Base-by-base conservation (phyloP, 495 filamentous ascomycete genomes). In the Trichoderma virens region DNA sequence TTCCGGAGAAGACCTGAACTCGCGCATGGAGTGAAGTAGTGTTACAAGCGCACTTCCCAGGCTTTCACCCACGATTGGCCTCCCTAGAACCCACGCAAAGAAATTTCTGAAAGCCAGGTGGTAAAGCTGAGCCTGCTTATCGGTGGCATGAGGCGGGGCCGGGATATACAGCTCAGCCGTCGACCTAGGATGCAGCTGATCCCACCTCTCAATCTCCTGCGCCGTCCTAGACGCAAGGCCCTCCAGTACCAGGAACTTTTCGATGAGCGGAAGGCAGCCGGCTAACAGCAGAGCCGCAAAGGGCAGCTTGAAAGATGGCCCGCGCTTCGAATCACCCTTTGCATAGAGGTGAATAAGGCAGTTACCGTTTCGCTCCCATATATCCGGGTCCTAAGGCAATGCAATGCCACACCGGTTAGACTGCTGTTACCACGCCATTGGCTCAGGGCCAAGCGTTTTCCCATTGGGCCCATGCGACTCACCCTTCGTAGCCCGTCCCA, bases 61-160 rank as follows among this genome's bases (percentile, higher is more conserved):
- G 63, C 78, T 75, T 28, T 75, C 73, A 2, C 87, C 87, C 14
- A 89, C 86, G 43, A 90, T 65, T 0, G 87, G 81, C 63, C 79
- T 82, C 11, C 78, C 73, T 66, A 84, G 82, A 13, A 88, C 71
- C 76, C 81, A 89, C 41, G 87, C 87, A 62, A 90, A 85, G 67
- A 89, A 82, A 65, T 90, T 90, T n/a, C 87, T 80, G 0, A 82
- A 88, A 2, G 84, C 82, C 16, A 87, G 62, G 65, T 90, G 85
- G 65, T 85, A 86, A 16, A 73, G 67, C 63, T 84, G 82, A 5
- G 79, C 74, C 41, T 82, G 78, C 18, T 80, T 75, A 66, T 82
- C 75, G 35, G 76, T 77, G 13, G 74, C 68, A 43, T 74, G 70
- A 5, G 77, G 65, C 18, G 87, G 87, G 5, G 85, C 74, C 9